Evolutionary conservation across 768 basidiomycete genomes (phyloP), one percentile per base, ranked within the genome.

Genomic region (Ramaria rubella): DNA sequence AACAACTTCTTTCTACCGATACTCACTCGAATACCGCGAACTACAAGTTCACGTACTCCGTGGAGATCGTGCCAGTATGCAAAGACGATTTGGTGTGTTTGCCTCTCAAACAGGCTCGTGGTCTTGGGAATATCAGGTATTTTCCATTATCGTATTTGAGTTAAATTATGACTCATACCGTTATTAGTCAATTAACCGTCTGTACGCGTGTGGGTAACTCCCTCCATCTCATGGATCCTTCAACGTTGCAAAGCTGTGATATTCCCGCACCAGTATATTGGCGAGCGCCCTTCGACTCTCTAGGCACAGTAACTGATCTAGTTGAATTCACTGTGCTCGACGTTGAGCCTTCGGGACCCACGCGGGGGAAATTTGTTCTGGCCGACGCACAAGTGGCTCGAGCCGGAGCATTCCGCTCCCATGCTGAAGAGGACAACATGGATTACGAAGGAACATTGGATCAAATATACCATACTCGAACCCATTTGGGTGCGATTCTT

Each of bases 61-160:
- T 98, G 62, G 95, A 98, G 72, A 96, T 99, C 66, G 82, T 87
- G 4, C 94, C 96, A 0, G 83, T 99, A 55, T 99, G 96, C 77
- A 97, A 97, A 69, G 96, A 98, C 67, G 96, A 99, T 71, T 81
- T 99, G 26, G 87, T 98, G 21, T 92, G 90, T 68, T 77, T 99
- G 33, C 91, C 94, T 2, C 69, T 74, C 11, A 90, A 91, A 65
- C 85, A 86, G 62, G 94, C 96, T 0, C 84, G 86, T 8, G 73
- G 82, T 17, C 74, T 94, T 56, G 83, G 86, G 67, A 97, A 94
- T 75, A 95, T 99, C 72, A 83, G 68, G 71, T 73, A 58, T 31
- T 34, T 34, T 23, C 5, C 4, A n/a, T 8, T 2, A 15, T 15
- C 23, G 8, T n/a, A 9, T 17, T 36, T n/a, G 11, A 33, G 17